Conservation (phyloP, 164 flowering plant species). For the Euptelea pleiosperma region DNA sequence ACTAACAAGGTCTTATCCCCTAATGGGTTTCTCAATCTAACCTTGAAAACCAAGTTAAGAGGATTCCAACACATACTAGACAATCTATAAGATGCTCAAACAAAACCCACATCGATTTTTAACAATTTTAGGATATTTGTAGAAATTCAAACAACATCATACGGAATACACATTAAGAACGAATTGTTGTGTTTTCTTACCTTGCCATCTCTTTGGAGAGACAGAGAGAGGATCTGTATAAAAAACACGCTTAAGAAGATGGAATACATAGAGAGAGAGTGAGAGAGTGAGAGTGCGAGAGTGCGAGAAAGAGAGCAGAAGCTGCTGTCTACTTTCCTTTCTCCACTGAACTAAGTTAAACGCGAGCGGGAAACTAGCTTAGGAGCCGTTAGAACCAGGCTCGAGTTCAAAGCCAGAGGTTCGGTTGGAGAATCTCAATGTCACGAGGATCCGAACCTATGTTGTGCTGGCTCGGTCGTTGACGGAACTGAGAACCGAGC, state of each 20-base stretch:
- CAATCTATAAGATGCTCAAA: neutral
- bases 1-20: too few species aligned
- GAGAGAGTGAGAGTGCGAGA: constrained; percentile 2
- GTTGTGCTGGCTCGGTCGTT: neutral
- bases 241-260: too few species aligned
- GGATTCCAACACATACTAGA: neutral
- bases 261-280: constrained; percentile 11
- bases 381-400: constrained; percentile 3
- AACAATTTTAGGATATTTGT: neutral
- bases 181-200: constrained; percentile 6
- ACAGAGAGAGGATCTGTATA: neutral
- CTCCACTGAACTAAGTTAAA: constrained; percentile 6
- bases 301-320: constrained; percentile 2
- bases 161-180: neutral
- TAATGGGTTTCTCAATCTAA: neutral
- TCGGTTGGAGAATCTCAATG: neutral
- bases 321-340: neutral
- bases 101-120: neutral
- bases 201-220: constrained; percentile 12
- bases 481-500: constrained; percentile 6
- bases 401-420: neutral
- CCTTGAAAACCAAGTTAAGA: neutral
- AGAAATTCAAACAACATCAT: neutral
- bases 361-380: constrained; percentile 14
- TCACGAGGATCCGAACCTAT: neutral